Evolutionary conservation across 805 yeast species (phyloP), one percentile per base, ranked within the genome.

Genomic region (Ogataea chonburiensis): DNA sequence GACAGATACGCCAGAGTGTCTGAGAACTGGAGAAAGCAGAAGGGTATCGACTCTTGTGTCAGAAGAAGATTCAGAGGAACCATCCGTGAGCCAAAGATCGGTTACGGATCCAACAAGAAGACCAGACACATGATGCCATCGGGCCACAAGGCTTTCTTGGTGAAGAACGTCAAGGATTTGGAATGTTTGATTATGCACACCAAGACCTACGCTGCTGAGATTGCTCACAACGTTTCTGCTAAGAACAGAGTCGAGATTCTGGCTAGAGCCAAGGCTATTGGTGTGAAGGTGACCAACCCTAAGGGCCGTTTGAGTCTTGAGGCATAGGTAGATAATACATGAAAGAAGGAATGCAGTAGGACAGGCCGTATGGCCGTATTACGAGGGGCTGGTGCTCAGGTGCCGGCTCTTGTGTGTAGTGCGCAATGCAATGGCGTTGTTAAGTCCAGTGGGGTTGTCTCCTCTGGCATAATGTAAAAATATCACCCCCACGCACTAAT

Each of bases 41-140:
- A 93, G 86, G 99, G 99, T 93, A 93, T 93, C 70, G 99, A 93
- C 81, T 89, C 98, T 60, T 81, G 87, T 77, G 97, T 94, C 71
- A 93, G 99, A 81, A 91, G 98, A 81, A 84, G 93, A 81, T 93
- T 93, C 95, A 87, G 97, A 83, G 98, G 98, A 68, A 84, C 91
- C 75, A 86, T 93, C 69, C 79, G 89, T 64, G 95, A 91, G 81
- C 99, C 99, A 80, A 89, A 85, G 79, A 89, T 93, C 65, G 99
- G 99, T 81, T 93, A 86, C 81, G 97, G 98, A 76, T 88, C 98
- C 62, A 88, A 93, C 96, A 93, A 87, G 79, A 88, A 84, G 81
- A 93, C 98, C 69, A 87, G 83, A 74, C 86, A 81, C 82, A 67
- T 93, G 77, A 73, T 77, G 67, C 96, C 97, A 70, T 86, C 96